Base-by-base conservation (phyloP, 106 monocot species). In the Dioscorea alata region DNA sequence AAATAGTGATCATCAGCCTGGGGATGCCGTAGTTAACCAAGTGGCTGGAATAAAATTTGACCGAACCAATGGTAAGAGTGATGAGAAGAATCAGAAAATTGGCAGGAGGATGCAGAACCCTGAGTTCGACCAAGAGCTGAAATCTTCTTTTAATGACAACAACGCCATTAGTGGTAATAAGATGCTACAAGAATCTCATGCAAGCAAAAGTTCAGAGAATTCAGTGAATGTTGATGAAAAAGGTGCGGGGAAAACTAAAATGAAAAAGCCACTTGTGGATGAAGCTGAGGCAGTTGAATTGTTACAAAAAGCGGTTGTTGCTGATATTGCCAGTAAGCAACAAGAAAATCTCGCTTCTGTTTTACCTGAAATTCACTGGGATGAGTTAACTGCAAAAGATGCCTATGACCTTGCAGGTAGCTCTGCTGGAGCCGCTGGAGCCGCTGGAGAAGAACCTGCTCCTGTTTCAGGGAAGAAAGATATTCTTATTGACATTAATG, bases 401-500 rank as follows among this genome's bases (percentile, higher is more conserved):
- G 63, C 62, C 70, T 72, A 75, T 52, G 49, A 48, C 33, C 75
- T 71, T 48, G 23, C 28, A 21, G 72, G 22, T 19, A 67, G 33
- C 32, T 57, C 79, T 51, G 24, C 66, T 67, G 33, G 24, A 59
- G 62, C 35, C 66, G 24, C 66, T 67, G 33, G 24, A 59, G 62
- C 35, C 66, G 73, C 83, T 67, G 68, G 74, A 33, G 68, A 65
- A 49, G 88, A 80, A 69, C 53, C 65, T 49, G 53, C 81, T 60
- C 50, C 71, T 60, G 21, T 50, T 13, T 57, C 62, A 63, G 69
- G 67, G 52, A 63, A 49, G 57, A 77, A 63, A 57, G 88, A 85
- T 72, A 79, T 85, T 62, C 57, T 68, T 52, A 82, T 77, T 72
- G 85, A 89, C 53, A 89, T 85, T 33, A 86, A 84, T 74, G 96